A percentile compares a stretch with the other conserved stretches of the same genome.
Conservation (phyloP, 139 green algal genomes). For the Picocystis salinarum region DNA sequence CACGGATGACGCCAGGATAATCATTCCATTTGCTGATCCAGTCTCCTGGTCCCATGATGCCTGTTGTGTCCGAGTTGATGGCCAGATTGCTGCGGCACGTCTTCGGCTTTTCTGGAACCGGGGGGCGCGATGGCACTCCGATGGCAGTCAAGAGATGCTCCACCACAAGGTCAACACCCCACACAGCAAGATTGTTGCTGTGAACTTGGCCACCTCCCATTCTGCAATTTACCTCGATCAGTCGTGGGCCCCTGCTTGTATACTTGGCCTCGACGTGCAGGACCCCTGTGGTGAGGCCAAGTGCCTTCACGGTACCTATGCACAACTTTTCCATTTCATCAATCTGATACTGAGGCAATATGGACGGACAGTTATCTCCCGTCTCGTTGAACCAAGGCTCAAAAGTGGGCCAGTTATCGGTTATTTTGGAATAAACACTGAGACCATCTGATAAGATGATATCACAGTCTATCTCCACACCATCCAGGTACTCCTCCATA, state of each 20-base stretch:
- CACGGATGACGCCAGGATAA: slow-evolving; percentile 51
- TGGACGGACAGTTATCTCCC: slow-evolving; percentile 61
- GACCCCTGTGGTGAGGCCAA: slow-evolving; percentile 28
- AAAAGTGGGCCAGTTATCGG: slow-evolving; percentile 57
- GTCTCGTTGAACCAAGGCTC: slow-evolving; percentile 92
- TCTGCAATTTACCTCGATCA: slow-evolving; percentile 79
- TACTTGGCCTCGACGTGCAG: slow-evolving; percentile 82
- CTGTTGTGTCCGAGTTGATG: slow-evolving; percentile 41
- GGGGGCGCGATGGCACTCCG: slow-evolving; percentile 60
- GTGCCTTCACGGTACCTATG: slow-evolving; percentile 35
- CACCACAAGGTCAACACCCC: slow-evolving; percentile 35
- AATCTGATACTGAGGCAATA: slow-evolving; percentile 50
- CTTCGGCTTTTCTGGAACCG: slow-evolving; percentile 32
- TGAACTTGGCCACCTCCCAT: slow-evolving; percentile 75
- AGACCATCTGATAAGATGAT: slow-evolving; percentile 56
- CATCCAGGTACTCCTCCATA: slow-evolving; percentile 79
- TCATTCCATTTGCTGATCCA: slow-evolving; percentile 7
- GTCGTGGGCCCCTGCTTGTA: slow-evolving; percentile 42
- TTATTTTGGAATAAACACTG: slow-evolving; percentile 61
- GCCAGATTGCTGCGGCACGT: slow-evolving; percentile 57
- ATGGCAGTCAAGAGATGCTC: slow-evolving; percentile 48
- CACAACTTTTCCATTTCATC: slow-evolving; percentile 50
- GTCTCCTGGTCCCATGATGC: background rate
- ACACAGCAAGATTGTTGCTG: slow-evolving; percentile 23
- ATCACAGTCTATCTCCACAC: slow-evolving; percentile 64